A percentile compares a stretch with the other conserved stretches of the same genome.
phyloP scores from a whole-genome alignment of 163 green algal genomes.

The Scenedesmus sp. region DNA sequence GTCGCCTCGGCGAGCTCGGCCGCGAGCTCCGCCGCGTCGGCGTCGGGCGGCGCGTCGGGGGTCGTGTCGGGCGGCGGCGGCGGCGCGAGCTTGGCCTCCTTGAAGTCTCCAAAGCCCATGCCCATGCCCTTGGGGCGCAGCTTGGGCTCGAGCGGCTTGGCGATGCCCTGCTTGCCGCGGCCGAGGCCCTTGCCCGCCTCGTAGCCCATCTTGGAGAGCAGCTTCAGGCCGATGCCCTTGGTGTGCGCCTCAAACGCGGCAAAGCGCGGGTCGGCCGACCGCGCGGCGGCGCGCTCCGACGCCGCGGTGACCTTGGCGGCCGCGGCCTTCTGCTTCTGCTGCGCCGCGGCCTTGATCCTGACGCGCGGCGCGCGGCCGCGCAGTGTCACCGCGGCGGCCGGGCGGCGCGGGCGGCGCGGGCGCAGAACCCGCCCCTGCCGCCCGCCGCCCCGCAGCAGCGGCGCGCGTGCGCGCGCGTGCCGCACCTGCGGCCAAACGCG shows the following conservation, averaged over 20 bases:
- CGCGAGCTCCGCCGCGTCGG: constrained; percentile 25
- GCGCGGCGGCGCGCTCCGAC: constrained; percentile 33
- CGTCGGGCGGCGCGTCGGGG: constrained; percentile 22
- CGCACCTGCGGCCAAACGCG: constrained; percentile 76
- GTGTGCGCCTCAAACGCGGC: constrained; percentile 95
- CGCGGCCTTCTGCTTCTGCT: constrained; percentile 32
- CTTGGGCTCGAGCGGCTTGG: constrained; percentile 88
- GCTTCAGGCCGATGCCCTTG: constrained; percentile 96
- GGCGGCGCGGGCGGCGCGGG: too few species aligned
- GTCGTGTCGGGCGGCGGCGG: constrained; percentile 20
- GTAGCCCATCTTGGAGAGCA: constrained; percentile 98
- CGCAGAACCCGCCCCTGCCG: too few species aligned
- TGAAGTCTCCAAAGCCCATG: constrained; percentile 80
- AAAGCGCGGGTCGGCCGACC: constrained; percentile 63
- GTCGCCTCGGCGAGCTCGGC: constrained; percentile 20
- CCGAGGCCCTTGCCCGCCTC: constrained; percentile 67
- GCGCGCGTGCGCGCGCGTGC: too few species aligned
- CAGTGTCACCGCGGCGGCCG: too few species aligned
- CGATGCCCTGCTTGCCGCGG: constrained; percentile 83
- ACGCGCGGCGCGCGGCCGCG: too few species aligned
- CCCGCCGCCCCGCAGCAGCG: too few species aligned
- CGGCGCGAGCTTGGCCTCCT: constrained; percentile 49
- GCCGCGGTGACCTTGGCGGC: constrained; percentile 14
- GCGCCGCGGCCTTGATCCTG: constrained; percentile 46
- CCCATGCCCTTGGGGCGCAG: constrained; percentile 93